Percentiles rank a stretch among this genome's conserved stretches.
These are phyloP conservation scores for Pichia sp. DNA, from an alignment of 1,139 yeast species.

Conservation along the genomic window DNA sequence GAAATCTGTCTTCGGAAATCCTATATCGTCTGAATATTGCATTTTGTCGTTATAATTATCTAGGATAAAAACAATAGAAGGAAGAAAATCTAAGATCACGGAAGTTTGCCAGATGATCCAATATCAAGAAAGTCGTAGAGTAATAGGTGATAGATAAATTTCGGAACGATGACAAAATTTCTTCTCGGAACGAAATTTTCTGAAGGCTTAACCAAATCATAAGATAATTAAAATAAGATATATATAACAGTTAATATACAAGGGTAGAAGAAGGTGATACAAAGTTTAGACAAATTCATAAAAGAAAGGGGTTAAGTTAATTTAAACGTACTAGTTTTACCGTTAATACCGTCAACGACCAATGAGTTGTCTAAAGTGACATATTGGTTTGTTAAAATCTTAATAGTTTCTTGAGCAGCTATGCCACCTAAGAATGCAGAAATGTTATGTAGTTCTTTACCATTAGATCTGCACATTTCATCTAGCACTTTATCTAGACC, in stretches of 20 bases:
- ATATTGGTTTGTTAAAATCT: constrained; percentile 64
- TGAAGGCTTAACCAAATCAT: too few relatives aligned
- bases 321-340: constrained; percentile 32
- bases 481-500: constrained; percentile 25
- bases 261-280: too few relatives aligned
- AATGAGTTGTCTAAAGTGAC: constrained; percentile 62
- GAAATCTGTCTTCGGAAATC: constrained; percentile 63
- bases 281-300: background rate
- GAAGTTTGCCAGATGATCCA: too few relatives aligned
- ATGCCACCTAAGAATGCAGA: constrained; percentile 68
- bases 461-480: constrained; percentile 35
- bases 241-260: too few relatives aligned
- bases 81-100: background rate
- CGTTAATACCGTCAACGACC: constrained; percentile 60
- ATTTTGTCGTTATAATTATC: constrained; percentile 5
- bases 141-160: too few relatives aligned
- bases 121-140: too few relatives aligned
- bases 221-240: too few relatives aligned
- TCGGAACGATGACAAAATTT: too few relatives aligned
- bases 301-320: background rate
- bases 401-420: constrained; percentile 69
- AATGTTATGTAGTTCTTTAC: constrained; percentile 40
- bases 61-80: background rate
- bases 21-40: constrained; percentile 55
- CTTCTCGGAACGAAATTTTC: too few relatives aligned